Percentiles rank a stretch among this genome's conserved stretches.
These are phyloP conservation scores for Erythrobasidium hasegawianum DNA, from an alignment of 1,284 basidiomycete genomes.

Conservation along the genomic window DNA sequence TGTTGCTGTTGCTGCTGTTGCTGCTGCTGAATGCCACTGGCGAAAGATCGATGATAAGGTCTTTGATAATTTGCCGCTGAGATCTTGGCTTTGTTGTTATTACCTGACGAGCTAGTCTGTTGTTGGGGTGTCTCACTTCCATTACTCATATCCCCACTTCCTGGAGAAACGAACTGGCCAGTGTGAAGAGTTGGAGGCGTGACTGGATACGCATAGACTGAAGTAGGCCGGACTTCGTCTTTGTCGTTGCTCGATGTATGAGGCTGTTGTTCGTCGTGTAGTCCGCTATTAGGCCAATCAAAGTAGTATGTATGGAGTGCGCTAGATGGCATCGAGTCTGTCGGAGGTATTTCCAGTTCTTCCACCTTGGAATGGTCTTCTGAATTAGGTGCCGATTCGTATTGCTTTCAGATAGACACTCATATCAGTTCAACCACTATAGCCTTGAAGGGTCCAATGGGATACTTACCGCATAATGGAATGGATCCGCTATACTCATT, in stretches of 20 bases:
- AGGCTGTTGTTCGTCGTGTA: too few relatives aligned
- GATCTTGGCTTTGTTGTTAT: conserved; percentile 3
- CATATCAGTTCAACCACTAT: too few relatives aligned
- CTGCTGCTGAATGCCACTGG: background rate
- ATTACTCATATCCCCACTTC: background rate
- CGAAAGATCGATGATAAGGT: background rate
- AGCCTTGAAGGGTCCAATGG: too few relatives aligned
- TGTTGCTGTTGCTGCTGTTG: too few relatives aligned
- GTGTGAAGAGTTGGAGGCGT: conserved; percentile 10
- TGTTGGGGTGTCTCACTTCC: background rate
- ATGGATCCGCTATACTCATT: conserved; percentile 9
- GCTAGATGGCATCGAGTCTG: background rate
- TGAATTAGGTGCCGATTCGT: background rate
- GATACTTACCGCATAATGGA: conserved; percentile 23
- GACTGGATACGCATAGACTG: conserved; percentile 19
- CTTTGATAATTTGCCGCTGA: background rate
- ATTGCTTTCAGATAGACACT: too few relatives aligned
- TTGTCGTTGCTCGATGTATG: too few relatives aligned
- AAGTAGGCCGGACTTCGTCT: background rate
- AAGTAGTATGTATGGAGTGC: background rate
- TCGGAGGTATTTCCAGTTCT: conserved; percentile 1
- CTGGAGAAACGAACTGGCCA: background rate
- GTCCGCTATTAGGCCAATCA: too few relatives aligned
- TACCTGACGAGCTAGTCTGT: too few relatives aligned
- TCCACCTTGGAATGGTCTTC: conserved; percentile 3